Percentiles rank a stretch among this genome's conserved stretches.
Evolutionary conservation across 176 grass and related monocot genomes (phyloP).

Genomic region (Melocanna baccifera): DNA sequence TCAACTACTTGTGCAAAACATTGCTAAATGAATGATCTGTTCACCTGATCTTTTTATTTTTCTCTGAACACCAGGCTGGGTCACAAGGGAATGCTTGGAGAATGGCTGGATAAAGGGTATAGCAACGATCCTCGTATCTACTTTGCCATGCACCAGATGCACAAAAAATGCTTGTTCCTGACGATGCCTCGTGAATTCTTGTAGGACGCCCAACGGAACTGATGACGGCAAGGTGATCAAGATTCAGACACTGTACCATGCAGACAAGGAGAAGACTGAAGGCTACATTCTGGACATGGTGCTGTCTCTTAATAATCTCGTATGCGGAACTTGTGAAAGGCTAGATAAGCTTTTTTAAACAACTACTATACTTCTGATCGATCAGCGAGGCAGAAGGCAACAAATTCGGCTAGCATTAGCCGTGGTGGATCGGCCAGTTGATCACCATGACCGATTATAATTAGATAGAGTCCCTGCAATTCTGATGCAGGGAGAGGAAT

Average conservation of each 20-base stretch:
- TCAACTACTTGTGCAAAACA: neutral
- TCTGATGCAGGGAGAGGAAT: neutral
- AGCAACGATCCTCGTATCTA: neutral
- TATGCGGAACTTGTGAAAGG: neutral
- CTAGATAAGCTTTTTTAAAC: neutral
- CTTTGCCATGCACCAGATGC: neutral
- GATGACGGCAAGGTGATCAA: constrained; percentile 12
- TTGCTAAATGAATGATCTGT: neutral
- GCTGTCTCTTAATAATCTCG: constrained; percentile 48
- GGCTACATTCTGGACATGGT: constrained; percentile 50
- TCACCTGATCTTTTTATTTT: neutral
- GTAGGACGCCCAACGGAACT: neutral
- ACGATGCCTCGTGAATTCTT: neutral
- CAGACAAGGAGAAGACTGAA: constrained; percentile 57
- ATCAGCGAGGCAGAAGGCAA: neutral
- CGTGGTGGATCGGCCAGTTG: no score
- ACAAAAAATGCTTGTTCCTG: neutral
- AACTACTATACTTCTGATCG: neutral
- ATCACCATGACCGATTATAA: neutral
- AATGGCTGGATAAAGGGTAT: constrained; percentile 19
- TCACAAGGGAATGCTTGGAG: neutral
- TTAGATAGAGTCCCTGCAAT: neutral
- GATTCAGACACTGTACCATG: constrained; percentile 57
- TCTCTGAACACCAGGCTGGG: neutral
- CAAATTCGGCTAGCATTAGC: neutral